phyloP scores from a whole-genome alignment of 768 basidiomycete species.

The Pseudohyphozyma bogoriensis region DNA sequence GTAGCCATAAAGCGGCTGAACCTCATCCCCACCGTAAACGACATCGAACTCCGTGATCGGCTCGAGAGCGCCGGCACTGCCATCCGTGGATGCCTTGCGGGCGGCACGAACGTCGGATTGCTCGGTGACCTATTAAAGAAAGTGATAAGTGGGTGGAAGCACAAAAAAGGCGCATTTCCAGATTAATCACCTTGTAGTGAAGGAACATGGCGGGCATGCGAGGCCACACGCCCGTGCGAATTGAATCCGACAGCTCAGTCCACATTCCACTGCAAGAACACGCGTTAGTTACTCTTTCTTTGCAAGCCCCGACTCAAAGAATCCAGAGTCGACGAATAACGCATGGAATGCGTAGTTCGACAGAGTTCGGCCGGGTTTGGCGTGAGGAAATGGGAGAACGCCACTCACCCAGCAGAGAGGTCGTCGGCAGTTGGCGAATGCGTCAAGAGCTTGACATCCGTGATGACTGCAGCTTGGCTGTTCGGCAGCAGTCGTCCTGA shows the following conservation, averaged over 20 bases:
- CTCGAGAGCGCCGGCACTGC: slow-evolving; percentile 37
- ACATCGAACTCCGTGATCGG: slow-evolving; percentile 89
- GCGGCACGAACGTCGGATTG: slow-evolving; percentile 47
- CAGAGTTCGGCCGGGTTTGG: too few species aligned
- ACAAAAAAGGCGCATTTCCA: too few species aligned
- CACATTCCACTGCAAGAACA: slow-evolving; percentile 1
- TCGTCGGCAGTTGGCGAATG: slow-evolving; percentile 72
- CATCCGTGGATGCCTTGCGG: slow-evolving; percentile 33
- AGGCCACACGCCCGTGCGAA: slow-evolving; percentile 56
- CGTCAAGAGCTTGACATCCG: slow-evolving; percentile 22
- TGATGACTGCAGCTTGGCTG: slow-evolving; percentile 6
- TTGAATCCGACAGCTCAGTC: slow-evolving; percentile 62
- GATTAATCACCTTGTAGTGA: slow-evolving; percentile 29
- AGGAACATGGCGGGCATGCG: slow-evolving; percentile 16
- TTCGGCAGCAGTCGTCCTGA: slow-evolving; percentile 4
- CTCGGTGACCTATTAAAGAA: slow-evolving; percentile 54
- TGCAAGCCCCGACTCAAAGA: too few species aligned
- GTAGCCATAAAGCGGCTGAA: slow-evolving; percentile 76
- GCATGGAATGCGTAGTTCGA: too few species aligned
- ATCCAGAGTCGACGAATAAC: too few species aligned
- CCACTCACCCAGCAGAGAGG: slow-evolving; percentile 39
- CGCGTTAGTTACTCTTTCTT: too few species aligned
- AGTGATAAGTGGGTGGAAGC: too few species aligned
- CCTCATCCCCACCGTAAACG: slow-evolving; percentile 58
- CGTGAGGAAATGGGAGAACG: too few species aligned